Conservation (phyloP, 495 filamentous ascomycete species). For the Penicillium cinerascens region DNA sequence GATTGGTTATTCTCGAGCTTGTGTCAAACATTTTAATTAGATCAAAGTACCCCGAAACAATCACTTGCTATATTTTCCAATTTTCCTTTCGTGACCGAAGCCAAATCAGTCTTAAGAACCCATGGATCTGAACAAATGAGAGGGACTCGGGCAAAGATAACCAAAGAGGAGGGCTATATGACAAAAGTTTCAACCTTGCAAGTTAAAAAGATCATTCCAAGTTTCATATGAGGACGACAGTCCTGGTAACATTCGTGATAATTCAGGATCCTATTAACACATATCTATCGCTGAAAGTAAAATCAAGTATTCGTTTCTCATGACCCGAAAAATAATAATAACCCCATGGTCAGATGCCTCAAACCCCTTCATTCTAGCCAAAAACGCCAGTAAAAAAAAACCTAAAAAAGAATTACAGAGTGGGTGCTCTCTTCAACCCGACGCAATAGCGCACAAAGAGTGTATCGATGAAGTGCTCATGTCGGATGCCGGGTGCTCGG, state of each 20-base stretch:
- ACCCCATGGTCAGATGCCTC: conserved; percentile 5
- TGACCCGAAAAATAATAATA: conserved; percentile 5
- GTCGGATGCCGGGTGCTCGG: conserved; percentile 80
- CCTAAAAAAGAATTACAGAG: conserved; percentile 35
- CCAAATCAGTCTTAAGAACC: too few species aligned
- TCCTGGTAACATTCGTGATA: background rate
- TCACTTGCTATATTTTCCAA: too few species aligned
- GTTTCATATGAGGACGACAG: background rate
- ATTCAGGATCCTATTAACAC: conserved; percentile 5
- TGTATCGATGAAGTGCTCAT: conserved; percentile 84
- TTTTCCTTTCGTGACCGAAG: too few species aligned
- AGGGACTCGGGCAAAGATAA: too few species aligned
- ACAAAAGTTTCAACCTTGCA: too few species aligned
- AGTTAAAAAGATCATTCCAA: background rate
- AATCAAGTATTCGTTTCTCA: conserved; percentile 18
- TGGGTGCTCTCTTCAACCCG: conserved; percentile 52
- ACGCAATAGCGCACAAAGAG: conserved; percentile 75
- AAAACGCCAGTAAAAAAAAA: conserved; percentile 16
- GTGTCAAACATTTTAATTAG: too few species aligned
- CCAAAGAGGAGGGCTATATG: too few species aligned
- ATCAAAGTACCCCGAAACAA: too few species aligned
- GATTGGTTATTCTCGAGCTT: too few species aligned
- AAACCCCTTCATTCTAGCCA: background rate
- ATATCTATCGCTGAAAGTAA: conserved; percentile 4
- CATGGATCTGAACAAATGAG: too few species aligned